These are phyloP conservation scores for Santalum album DNA, from an alignment of 164 flowering plant genomes.

Conservation along the genomic window DNA sequence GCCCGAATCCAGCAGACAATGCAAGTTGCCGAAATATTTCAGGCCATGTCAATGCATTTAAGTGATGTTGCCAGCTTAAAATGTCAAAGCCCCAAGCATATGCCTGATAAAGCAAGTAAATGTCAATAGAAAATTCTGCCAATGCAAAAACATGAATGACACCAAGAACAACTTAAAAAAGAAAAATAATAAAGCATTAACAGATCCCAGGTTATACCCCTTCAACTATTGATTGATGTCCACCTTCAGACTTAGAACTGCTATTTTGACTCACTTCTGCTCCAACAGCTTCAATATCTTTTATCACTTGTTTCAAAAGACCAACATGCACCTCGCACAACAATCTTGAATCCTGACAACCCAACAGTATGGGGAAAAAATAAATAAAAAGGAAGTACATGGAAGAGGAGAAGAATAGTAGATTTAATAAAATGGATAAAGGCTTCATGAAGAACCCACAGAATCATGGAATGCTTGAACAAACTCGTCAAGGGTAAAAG, in stretches of 20 bases:
- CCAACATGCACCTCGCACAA: slow-evolving; percentile 3
- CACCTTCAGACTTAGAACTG: neutral
- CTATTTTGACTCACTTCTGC: neutral
- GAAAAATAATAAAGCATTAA: neutral
- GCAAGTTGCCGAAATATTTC: slow-evolving; percentile 3
- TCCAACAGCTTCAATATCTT: slow-evolving; percentile 5
- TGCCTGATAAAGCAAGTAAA: neutral
- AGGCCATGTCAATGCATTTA: slow-evolving; percentile 4
- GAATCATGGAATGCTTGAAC: slow-evolving; percentile 2
- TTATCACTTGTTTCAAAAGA: neutral
- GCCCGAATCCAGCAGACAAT: slow-evolving; percentile 5
- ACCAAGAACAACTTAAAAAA: neutral
- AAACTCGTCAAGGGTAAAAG: slow-evolving; percentile 4
- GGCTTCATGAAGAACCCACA: neutral
- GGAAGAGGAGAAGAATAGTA: too few relatives aligned
- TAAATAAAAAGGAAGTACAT: neutral
- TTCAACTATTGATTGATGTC: neutral
- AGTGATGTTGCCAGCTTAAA: neutral
- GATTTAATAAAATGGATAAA: neutral
- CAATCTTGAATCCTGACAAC: slow-evolving; percentile 3
- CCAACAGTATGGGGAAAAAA: neutral
- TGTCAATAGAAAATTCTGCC: neutral
- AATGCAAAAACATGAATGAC: neutral
- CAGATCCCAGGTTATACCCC: slow-evolving; percentile 1
- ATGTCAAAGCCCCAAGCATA: slow-evolving; percentile 5